Evolutionary conservation across 805 yeast species (phyloP).

Genomic region (Starmera caribaea): DNA sequence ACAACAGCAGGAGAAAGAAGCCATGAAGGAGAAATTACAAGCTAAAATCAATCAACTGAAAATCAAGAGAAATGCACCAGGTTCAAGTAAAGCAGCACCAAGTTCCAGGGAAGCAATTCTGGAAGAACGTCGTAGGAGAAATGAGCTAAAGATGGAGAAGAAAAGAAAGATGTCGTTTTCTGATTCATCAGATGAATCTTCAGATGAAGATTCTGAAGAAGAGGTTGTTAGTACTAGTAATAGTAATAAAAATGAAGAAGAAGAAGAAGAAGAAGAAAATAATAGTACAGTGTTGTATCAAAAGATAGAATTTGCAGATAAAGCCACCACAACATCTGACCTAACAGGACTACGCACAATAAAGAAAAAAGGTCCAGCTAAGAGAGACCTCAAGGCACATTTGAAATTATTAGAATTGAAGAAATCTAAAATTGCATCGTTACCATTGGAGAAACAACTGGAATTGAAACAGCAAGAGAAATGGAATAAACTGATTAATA

Average conservation of each 20-base stretch:
- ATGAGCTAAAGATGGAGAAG: constrained; percentile 24
- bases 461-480: constrained; percentile 59
- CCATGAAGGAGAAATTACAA: constrained; percentile 71
- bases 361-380: constrained; percentile 74
- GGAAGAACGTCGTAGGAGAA: constrained; percentile 47
- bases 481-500: constrained; percentile 79
- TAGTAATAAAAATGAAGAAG: no score
- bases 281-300: constrained; percentile 54
- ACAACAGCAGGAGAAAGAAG: constrained; percentile 42
- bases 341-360: constrained; percentile 45
- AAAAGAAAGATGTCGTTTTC: constrained; percentile 30
- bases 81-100: constrained; percentile 67
- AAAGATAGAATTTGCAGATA: constrained; percentile 75
- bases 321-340: constrained; percentile 71
- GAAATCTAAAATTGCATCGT: constrained; percentile 47
- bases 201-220: constrained; percentile 26
- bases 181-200: constrained; percentile 33
- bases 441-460: constrained; percentile 53
- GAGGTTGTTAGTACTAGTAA: no score
- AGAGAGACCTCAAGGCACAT: constrained; percentile 78
- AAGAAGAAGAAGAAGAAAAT: constrained; percentile 23
- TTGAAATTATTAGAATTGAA: constrained; percentile 65
- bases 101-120: constrained; percentile 75
- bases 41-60: constrained; percentile 59
- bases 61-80: constrained; percentile 87